Evolutionary conservation across 2,329 filamentous ascomycete species (phyloP), one percentile per base, ranked within the genome.

Genomic region (Ophiosphaerella herpotricha): DNA sequence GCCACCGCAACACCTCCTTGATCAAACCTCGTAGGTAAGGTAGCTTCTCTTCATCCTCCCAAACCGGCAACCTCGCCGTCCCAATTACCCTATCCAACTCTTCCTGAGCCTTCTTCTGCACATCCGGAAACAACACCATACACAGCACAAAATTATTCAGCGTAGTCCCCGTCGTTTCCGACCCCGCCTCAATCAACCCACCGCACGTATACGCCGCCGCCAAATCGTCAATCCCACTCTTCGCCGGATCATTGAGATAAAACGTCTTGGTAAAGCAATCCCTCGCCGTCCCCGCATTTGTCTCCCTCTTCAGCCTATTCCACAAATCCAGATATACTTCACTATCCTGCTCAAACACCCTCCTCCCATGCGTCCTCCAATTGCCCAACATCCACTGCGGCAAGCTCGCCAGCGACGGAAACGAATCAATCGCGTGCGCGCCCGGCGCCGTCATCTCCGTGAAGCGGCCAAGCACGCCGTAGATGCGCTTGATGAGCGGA

Each of bases 241-340:
- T 67, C 6, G 57, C 58, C 0, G 68, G 68, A 26, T 66, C 58
- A 14, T 67, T 69, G 1, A 69, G 54, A 29, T 71, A 71, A 39
- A 72, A 73, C 0, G 66, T 68, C 46, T 70, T 71, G 1, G 65
- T 69, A 46, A 72, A 72, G 43, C 68, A 72, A 35, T 68, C 55
- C 13, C 53, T 53, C 3, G 68, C 68, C 0, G 60, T 58, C 1
- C 69, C 68, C 1, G 54, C 54, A 29, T 70, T 61, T 0, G 68
- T 63, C n/a, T 71, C 61, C 4, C 55, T 44, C 39, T 71, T 71
- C 1, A 71, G 48, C 2, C 58, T 40, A 16, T 71, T 61, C 69
- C 69, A 73, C 2, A 71, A 56, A n/a, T 64, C 59, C 1, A 73
- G 44, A 16, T 72, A 72, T 0, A 73, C 61, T 31, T 61, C 50